Conservation (phyloP, 108 stramenopile genomes). For the Cyclotella sp. region DNA sequence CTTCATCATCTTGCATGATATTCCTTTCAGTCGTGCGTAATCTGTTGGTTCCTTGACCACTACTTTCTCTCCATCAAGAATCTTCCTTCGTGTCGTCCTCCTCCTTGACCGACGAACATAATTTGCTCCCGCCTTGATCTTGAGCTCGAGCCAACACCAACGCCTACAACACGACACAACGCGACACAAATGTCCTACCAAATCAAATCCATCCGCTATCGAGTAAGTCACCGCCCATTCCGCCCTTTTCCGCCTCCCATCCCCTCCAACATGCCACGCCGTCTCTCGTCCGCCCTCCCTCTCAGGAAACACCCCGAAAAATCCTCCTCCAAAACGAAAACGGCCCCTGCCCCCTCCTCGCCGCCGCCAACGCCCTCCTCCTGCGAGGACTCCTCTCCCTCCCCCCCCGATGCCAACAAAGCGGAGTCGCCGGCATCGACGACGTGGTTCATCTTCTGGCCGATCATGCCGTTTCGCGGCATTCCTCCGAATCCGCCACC, state of each 20-base stretch:
- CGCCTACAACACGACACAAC: no score
- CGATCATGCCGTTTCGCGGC: slow-evolving; percentile 52
- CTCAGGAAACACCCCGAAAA: slow-evolving; percentile 22
- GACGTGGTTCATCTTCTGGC: slow-evolving; percentile 82
- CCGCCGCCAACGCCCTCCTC: slow-evolving; percentile 92
- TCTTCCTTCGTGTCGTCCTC: no score
- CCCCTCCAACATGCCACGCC: no score
- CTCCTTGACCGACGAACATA: no score
- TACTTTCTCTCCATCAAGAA: no score
- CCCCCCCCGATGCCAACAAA: slow-evolving; percentile 59
- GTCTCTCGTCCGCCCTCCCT: no score
- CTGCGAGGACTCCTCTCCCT: slow-evolving; percentile 77
- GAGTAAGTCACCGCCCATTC: background rate
- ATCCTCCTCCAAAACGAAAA: slow-evolving; percentile 91
- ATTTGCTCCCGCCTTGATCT: no score
- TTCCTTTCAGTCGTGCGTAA: no score
- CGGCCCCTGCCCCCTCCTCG: slow-evolving; percentile 97
- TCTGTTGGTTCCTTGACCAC: no score
- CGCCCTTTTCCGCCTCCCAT: no score
- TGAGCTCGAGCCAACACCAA: no score
- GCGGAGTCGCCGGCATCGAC: slow-evolving; percentile 70
- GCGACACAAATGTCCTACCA: slow-evolving; percentile 29
- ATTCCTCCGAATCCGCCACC: background rate
- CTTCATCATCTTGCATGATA: no score
- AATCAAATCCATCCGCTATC: slow-evolving; percentile 37